These are phyloP conservation scores for Apium graveolens DNA, from an alignment of 129 eudicot genomes.

Conservation along the genomic window DNA sequence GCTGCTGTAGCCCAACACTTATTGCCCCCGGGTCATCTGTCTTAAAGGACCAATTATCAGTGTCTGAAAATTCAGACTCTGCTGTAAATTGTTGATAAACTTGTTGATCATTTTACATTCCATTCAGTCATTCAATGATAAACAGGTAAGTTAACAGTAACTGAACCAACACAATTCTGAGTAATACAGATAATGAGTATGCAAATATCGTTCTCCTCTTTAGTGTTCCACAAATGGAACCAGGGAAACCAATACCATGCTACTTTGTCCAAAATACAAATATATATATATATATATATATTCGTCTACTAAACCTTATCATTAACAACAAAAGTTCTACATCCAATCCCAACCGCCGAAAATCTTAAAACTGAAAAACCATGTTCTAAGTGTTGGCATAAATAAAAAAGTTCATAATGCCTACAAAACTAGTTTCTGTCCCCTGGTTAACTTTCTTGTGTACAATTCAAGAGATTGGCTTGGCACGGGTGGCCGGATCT, in stretches of 20 bases:
- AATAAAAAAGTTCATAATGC: background rate
- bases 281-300: too few relatives aligned
- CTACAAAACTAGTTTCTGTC: background rate
- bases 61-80: background rate
- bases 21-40: background rate
- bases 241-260: background rate
- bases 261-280: background rate
- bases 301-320: background rate
- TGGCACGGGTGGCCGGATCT: slow-evolving; percentile 80
- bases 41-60: background rate
- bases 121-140: background rate
- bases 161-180: background rate
- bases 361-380: background rate
- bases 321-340: background rate
- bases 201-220: background rate
- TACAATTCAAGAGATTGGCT: slow-evolving; percentile 41
- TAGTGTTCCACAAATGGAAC: background rate
- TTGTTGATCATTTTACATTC: background rate
- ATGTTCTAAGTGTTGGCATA: background rate
- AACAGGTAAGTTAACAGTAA: background rate
- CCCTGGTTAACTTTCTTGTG: background rate
- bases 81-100: background rate
- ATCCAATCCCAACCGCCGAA: background rate
- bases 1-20: background rate
- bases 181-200: background rate